Evolutionary conservation across 1,284 basidiomycete genomes (phyloP).

Genomic region (Trichosporon ovoides): DNA sequence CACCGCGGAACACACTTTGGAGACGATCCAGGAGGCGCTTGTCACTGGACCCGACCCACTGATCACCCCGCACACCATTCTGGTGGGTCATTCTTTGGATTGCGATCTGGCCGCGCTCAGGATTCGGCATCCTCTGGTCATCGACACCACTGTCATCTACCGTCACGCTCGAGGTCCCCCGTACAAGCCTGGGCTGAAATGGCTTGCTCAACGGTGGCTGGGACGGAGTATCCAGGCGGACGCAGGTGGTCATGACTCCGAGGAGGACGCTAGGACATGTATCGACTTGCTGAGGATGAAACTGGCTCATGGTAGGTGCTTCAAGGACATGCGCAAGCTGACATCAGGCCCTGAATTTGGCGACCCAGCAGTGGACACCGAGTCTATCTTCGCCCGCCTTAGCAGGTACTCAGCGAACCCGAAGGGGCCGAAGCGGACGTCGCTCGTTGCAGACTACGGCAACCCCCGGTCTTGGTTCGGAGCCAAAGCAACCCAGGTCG

Average conservation of each 20-base stretch:
- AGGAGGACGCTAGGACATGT: conserved; percentile 84
- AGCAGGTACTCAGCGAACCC: conserved; percentile 47
- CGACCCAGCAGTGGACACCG: conserved; percentile 66
- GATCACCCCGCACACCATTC: conserved; percentile 64
- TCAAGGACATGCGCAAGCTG: background rate
- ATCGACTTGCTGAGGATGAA: conserved; percentile 76
- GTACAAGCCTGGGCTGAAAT: conserved; percentile 83
- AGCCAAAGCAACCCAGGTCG: conserved; percentile 65
- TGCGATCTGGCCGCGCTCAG: conserved; percentile 80
- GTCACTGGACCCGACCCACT: conserved; percentile 53
- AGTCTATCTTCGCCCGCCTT: conserved; percentile 81
- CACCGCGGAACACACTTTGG: conserved; percentile 65
- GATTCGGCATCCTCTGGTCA: conserved; percentile 72
- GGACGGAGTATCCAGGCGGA: conserved; percentile 70
- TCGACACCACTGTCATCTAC: conserved; percentile 82
- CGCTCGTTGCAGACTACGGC: conserved; percentile 77
- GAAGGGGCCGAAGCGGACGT: conserved; percentile 50
- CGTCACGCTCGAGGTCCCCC: conserved; percentile 85
- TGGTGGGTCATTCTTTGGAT: conserved; percentile 90
- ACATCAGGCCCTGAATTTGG: conserved; percentile 66
- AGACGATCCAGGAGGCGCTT: conserved; percentile 67
- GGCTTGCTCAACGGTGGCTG: conserved; percentile 87
- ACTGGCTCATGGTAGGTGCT: conserved; percentile 62
- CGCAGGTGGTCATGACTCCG: conserved; percentile 79
- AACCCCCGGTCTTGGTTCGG: conserved; percentile 75